Percentiles rank a stretch among this genome's conserved stretches.
Conservation (phyloP, 768 basidiomycete species). For the Tulasnella sp. region DNA sequence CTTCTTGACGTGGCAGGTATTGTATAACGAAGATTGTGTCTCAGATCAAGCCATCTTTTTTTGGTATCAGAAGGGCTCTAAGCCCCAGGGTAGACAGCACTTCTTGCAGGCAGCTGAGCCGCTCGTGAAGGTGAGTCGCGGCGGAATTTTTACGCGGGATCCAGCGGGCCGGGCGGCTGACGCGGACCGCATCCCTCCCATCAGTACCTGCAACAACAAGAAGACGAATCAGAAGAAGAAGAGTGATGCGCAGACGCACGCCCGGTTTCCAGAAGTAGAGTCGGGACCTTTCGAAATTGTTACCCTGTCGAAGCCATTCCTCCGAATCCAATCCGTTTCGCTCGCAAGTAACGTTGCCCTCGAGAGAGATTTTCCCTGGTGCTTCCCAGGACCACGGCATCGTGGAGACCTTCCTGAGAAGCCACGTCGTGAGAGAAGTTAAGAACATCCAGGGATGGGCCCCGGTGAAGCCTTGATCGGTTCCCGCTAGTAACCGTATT, state of each 20-base stretch:
- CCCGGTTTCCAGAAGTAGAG: not conserved
- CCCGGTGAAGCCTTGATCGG: not conserved
- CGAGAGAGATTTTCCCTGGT: not conserved
- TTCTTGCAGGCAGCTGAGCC: conserved; percentile 88
- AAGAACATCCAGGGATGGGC: not conserved
- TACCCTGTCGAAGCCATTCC: not conserved
- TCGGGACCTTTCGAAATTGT: not conserved
- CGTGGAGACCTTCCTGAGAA: not conserved
- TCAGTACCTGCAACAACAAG: conserved; percentile 20
- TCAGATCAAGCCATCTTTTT: conserved; percentile 97
- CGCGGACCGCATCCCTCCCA: not conserved
- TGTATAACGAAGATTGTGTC: conserved; percentile 95
- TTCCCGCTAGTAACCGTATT: conserved; percentile 6
- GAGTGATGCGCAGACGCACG: not conserved
- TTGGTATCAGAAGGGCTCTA: conserved; percentile 97
- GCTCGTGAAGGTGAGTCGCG: conserved; percentile 75
- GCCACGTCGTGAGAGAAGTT: not conserved
- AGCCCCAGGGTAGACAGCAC: conserved; percentile 91
- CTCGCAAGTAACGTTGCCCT: not conserved
- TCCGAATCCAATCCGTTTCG: conserved; percentile 2
- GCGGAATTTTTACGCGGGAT: conserved; percentile 11
- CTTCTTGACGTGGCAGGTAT: conserved; percentile 55
- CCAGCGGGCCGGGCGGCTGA: conserved; percentile 4
- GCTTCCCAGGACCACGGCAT: conserved; percentile 6
- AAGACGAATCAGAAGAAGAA: conserved; percentile 23